phyloP scores from a whole-genome alignment of 345 rosid genomes.

The Eucalyptus viminalis region DNA sequence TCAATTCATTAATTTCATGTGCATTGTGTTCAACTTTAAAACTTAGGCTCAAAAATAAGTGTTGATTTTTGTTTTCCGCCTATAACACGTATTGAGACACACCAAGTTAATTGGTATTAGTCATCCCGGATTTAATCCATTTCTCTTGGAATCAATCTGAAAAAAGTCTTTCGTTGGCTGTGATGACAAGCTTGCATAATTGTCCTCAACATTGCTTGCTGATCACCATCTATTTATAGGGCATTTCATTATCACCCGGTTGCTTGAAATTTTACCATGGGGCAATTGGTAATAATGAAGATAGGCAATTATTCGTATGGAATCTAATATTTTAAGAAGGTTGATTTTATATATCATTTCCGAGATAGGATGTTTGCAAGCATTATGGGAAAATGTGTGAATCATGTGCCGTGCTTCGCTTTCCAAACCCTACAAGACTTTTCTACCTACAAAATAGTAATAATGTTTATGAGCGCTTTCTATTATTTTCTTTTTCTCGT shows the following conservation, averaged over 20 bases:
- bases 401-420: neutral
- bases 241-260: neutral
- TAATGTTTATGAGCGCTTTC: neutral
- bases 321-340: neutral
- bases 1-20: neutral
- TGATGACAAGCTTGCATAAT: neutral
- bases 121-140: neutral
- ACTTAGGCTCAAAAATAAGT: neutral
- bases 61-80: neutral
- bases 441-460: neutral
- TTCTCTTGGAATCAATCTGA: neutral
- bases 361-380: neutral
- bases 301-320: neutral
- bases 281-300: neutral
- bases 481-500: neutral
- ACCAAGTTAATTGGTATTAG: neutral
- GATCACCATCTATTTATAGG: neutral
- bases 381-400: neutral
- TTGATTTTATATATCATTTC: neutral
- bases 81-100: neutral
- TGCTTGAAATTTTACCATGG: neutral
- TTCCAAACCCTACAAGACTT: neutral
- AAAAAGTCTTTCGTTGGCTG: neutral
- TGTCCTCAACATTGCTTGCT: neutral
- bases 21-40: neutral